These are phyloP conservation scores for Xerocomus amazonicus DNA, from an alignment of 1,284 basidiomycete species.

Conservation along the genomic window DNA sequence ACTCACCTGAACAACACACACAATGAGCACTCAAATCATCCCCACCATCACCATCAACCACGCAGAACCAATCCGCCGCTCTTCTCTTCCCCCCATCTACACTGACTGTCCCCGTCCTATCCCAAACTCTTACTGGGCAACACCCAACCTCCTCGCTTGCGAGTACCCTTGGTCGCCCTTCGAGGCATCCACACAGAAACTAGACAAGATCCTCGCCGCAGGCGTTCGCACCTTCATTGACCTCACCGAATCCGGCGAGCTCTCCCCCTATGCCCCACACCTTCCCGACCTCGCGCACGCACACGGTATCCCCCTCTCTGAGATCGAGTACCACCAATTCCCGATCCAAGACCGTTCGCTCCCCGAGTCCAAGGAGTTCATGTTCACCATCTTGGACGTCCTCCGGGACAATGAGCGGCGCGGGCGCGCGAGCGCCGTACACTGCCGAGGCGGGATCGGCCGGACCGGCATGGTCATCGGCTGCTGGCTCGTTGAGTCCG, in stretches of 20 bases:
- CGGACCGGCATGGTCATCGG: conserved; percentile 73
- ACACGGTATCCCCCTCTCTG: conserved; percentile 49
- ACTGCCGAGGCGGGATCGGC: conserved; percentile 75
- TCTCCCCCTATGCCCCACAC: conserved; percentile 58
- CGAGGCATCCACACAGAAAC: conserved; percentile 48
- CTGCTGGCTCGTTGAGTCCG: conserved; percentile 72
- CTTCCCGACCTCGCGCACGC: conserved; percentile 50
- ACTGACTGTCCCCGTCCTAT: conserved; percentile 49
- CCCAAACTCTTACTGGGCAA: conserved; percentile 80
- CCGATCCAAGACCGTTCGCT: conserved; percentile 68
- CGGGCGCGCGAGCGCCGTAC: conserved; percentile 60
- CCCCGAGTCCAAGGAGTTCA: conserved; percentile 52
- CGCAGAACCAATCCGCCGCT: conserved; percentile 11
- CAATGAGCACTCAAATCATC: neutral
- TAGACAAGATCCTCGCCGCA: conserved; percentile 63
- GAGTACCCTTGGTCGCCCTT: conserved; percentile 72
- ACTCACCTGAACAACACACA: too few relatives aligned
- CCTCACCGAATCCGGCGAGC: conserved; percentile 69
- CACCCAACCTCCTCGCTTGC: conserved; percentile 64
- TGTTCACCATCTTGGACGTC: conserved; percentile 54
- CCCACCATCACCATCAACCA: conserved; percentile 5
- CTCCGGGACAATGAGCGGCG: conserved; percentile 54
- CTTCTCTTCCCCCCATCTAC: conserved; percentile 18
- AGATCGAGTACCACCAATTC: conserved; percentile 70
- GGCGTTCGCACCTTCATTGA: conserved; percentile 77